These are phyloP conservation scores for Naganishia vishniacii DNA, from an alignment of 768 basidiomycete genomes.

Conservation along the genomic window DNA sequence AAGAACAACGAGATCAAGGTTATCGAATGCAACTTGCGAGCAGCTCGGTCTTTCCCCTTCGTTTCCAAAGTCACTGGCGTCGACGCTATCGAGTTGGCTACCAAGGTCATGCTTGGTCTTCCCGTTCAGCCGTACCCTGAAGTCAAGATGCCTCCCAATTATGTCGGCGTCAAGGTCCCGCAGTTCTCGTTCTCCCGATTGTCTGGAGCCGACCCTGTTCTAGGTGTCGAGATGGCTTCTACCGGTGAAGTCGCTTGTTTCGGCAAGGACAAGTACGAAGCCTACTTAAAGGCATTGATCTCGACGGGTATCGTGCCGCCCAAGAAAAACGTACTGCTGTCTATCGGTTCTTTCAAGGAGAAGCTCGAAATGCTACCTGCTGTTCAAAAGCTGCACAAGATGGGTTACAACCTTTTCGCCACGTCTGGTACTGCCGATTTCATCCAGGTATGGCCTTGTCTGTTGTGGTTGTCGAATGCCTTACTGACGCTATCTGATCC, in stretches of 20 bases:
- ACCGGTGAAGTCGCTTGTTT: constrained; percentile 99
- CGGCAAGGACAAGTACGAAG: constrained; percentile 94
- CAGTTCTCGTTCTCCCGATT: constrained; percentile 97
- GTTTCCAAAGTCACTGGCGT: constrained; percentile 97
- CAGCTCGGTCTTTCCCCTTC: constrained; percentile 96
- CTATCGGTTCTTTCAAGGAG: constrained; percentile 93
- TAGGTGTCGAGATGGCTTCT: constrained; percentile 99
- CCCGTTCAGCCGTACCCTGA: constrained; percentile 89
- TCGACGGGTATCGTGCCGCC: constrained; percentile 91
- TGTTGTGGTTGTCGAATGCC: not conserved
- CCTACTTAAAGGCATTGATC: constrained; percentile 92
- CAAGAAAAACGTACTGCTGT: constrained; percentile 96
- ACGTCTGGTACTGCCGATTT: constrained; percentile 97
- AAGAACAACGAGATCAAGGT: constrained; percentile 99
- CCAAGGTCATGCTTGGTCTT: constrained; percentile 92
- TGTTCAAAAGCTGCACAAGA: constrained; percentile 85
- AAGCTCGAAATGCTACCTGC: constrained; percentile 93
- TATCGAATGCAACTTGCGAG: constrained; percentile 97
- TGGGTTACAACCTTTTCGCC: constrained; percentile 93
- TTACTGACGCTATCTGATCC: not conserved
- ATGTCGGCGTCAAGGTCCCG: constrained; percentile 98
- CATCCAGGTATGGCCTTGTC: constrained; percentile 53
- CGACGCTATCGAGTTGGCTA: constrained; percentile 98
- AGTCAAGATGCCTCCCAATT: constrained; percentile 75
- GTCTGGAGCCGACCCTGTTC: constrained; percentile 92